These are phyloP conservation scores for Lachnellula occidentalis DNA, from an alignment of 2,329 filamentous ascomycete species.

Conservation along the genomic window DNA sequence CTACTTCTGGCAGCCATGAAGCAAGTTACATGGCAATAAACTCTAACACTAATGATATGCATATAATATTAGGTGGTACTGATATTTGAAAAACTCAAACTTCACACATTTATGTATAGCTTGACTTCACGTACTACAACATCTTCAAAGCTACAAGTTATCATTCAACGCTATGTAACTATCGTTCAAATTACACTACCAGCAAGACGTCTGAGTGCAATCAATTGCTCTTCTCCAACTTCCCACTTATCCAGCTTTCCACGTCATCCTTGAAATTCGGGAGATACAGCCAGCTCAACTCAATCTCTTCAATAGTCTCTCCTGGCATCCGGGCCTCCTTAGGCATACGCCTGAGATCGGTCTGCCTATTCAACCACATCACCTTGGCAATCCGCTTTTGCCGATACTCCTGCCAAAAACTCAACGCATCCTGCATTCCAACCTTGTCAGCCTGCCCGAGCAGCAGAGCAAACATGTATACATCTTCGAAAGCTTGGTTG, in stretches of 20 bases:
- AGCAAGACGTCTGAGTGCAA: too few species aligned
- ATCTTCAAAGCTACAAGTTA: too few species aligned
- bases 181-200: too few species aligned
- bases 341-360: conserved; percentile 44
- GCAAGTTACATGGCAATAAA: too few species aligned
- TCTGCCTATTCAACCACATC: conserved; percentile 42
- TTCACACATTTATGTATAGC: too few species aligned
- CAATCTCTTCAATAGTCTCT: conserved; percentile 23
- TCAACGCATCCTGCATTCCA: conserved; percentile 28
- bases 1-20: too few species aligned
- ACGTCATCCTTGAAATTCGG: conserved; percentile 6
- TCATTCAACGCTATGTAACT: too few species aligned
- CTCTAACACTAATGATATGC: too few species aligned
- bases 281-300: conserved; percentile 38
- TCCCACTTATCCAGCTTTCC: background rate
- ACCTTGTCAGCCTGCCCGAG: conserved; percentile 25
- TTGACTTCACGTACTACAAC: too few species aligned
- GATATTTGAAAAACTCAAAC: too few species aligned
- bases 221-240: background rate
- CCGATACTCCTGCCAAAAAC: conserved; percentile 43
- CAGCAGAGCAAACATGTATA: conserved; percentile 40
- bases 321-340: conserved; percentile 25
- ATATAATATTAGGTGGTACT: too few species aligned
- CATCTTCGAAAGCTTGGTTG: conserved; percentile 47
- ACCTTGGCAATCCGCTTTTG: conserved; percentile 44